A percentile compares a stretch with the other conserved stretches of the same genome.
These are phyloP conservation scores for Stylosanthes scabra DNA, from an alignment of 331 rosid species.

Conservation along the genomic window DNA sequence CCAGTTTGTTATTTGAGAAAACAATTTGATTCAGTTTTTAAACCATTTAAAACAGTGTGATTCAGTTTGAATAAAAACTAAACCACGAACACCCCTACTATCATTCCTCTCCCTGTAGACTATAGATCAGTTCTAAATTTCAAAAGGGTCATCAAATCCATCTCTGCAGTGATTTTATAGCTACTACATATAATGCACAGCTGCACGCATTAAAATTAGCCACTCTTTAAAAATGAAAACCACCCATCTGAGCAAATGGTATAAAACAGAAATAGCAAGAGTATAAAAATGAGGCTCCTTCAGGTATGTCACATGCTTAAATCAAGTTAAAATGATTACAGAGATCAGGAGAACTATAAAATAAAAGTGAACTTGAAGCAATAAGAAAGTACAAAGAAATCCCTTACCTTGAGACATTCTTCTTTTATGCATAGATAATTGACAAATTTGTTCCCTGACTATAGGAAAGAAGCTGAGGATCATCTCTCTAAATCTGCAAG, in stretches of 20 bases:
- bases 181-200: slow-evolving; percentile 1
- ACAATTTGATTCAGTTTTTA: too few species aligned
- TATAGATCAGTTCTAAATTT: not conserved
- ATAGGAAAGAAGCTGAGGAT: too few species aligned
- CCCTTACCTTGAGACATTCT: slow-evolving; percentile 86
- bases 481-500: too few species aligned
- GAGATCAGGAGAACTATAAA: slow-evolving; percentile 29
- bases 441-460: too few species aligned
- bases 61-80: too few species aligned
- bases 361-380: slow-evolving; percentile 21
- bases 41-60: too few species aligned
- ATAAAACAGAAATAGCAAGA: slow-evolving; percentile 9
- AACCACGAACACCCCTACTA: too few species aligned
- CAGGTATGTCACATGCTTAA: slow-evolving; percentile 4
- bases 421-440: slow-evolving; percentile 91
- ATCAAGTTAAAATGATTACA: slow-evolving; percentile 12
- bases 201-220: slow-evolving; percentile 11
- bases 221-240: slow-evolving; percentile 10
- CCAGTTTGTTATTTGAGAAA: too few species aligned
- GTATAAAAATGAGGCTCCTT: not conserved
- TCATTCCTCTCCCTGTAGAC: not conserved
- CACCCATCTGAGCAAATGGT: slow-evolving; percentile 14
- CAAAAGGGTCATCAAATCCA: slow-evolving; percentile 12
- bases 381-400: slow-evolving; percentile 16
- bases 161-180: slow-evolving; percentile 17